Evolutionary conservation across 169 alveolate species (phyloP).

Genomic region (Eimeria necatrix): DNA sequence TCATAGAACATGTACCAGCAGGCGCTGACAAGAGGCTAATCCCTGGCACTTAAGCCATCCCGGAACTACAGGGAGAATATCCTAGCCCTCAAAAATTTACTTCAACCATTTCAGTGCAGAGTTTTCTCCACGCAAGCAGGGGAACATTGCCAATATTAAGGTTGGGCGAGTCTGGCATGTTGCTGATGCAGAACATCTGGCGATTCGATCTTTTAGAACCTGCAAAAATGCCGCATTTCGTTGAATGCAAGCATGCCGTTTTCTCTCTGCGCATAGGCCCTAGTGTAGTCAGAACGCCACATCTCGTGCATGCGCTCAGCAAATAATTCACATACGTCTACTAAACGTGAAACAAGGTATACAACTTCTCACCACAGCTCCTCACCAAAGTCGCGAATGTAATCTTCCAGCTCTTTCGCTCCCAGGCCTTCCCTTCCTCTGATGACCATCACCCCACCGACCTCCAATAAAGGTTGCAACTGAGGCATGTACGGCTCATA

Average conservation of each 20-base stretch:
- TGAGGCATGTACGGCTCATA: conserved; percentile 88
- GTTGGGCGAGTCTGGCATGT: conserved; percentile 88
- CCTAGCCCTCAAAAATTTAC: conserved; percentile 29
- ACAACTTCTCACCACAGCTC: background rate
- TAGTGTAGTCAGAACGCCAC: background rate
- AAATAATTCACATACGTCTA: too few species aligned
- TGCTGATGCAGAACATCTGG: conserved; percentile 85
- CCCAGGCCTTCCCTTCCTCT: conserved; percentile 87
- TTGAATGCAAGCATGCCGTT: background rate
- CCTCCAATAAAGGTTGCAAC: conserved; percentile 84
- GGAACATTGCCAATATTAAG: conserved; percentile 88
- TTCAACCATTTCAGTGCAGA: conserved; percentile 88
- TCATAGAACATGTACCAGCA: too few species aligned
- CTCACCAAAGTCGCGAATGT: conserved; percentile 66
- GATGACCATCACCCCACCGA: conserved; percentile 88
- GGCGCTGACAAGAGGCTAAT: too few species aligned
- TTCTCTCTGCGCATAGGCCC: background rate
- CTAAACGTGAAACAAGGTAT: too few species aligned
- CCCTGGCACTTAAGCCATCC: too few species aligned
- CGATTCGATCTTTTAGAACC: conserved; percentile 80
- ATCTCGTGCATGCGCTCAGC: background rate
- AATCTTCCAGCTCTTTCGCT: conserved; percentile 82
- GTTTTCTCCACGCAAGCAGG: conserved; percentile 87
- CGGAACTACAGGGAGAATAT: background rate
- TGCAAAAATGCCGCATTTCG: background rate